Evolutionary conservation across 176 grass and related monocot species (phyloP).

Genomic region (Musa itinerans): DNA sequence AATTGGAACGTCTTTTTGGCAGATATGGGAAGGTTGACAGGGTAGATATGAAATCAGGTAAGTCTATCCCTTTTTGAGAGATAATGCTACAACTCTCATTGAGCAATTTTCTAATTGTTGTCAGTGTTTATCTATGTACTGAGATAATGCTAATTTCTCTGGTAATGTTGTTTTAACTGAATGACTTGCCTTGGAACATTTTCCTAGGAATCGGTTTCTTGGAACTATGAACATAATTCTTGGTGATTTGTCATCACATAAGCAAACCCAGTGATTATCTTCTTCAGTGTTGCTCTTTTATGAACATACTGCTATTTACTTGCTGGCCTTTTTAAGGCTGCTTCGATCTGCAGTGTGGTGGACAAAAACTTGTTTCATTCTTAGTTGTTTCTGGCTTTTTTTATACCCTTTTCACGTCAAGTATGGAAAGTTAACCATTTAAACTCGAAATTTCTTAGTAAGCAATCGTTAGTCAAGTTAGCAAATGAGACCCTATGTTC

Average conservation of each 20-base stretch:
- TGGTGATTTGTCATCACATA: too few species aligned
- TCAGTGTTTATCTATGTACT: not conserved
- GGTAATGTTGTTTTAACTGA: too few species aligned
- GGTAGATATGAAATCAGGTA: conserved; percentile 98
- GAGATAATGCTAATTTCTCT: not conserved
- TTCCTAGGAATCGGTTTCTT: too few species aligned
- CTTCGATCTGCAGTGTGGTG: not conserved
- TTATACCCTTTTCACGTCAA: too few species aligned
- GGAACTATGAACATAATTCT: too few species aligned
- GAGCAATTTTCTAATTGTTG: too few species aligned
- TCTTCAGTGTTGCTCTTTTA: too few species aligned
- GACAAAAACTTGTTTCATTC: not conserved
- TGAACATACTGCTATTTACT: not conserved
- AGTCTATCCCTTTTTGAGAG: conserved; percentile 7
- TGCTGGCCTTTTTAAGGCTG: not conserved
- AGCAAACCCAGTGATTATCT: too few species aligned
- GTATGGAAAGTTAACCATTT: too few species aligned
- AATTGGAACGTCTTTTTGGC: conserved; percentile 78
- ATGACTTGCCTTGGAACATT: too few species aligned
- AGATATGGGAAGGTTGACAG: conserved; percentile 86
- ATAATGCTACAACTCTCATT: too few species aligned
- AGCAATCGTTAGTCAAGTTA: not conserved
- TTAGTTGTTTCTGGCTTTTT: not conserved
- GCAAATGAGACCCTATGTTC: too few species aligned
- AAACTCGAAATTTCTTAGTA: not conserved